Evolutionary conservation across 495 filamentous ascomycete species (phyloP), one percentile per base, ranked within the genome.

Genomic region (Podospora australis): DNA sequence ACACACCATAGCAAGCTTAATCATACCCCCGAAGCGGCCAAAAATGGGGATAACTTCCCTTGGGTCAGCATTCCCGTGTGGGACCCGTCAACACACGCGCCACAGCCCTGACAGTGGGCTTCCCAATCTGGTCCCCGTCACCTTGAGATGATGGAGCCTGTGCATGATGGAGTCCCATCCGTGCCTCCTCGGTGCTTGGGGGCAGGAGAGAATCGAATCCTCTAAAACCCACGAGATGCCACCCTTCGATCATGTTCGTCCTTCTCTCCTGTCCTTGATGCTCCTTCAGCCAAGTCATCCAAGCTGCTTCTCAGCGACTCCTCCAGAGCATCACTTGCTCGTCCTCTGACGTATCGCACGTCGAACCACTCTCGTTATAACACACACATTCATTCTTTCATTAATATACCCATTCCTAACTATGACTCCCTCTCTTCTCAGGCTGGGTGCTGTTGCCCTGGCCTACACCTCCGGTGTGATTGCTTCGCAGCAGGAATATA

Each of bases 281-380:
- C 48, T 49, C 28, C 48, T 45, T 35, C 9, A 48, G 58, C 48
- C 54, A 57, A 54, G 44, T 24, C 44, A 6, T 51, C 45, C 40
- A 29, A 22, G 54, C 52, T 62, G 58, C 46, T 32, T 48, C 51
- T 50, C 48, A 65, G 56, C 56, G 25, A 38, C 25, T 40, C 21
- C 29, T 44, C 32, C 45, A 51, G 64, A 67, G 64, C 64, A 67
- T 60, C 30, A 38, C 55, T 57, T 62, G 63, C 66, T 71, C 64
- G 60, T 67, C 65, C 63, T 62, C 53, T 64, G 72, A 73, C 72
- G 70, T 73, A 66, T 65, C 59, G 58, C 48, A 68, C 70, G 72
- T 75, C 72, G 44, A 67, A 55, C 55, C 39, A 34, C 21, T 44
- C 32, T 47, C 32, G 38, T 28, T 38, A 40, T 35, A 46, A 42